Conservation (phyloP, 805 yeast species). For the Yarrowia sp. region DNA sequence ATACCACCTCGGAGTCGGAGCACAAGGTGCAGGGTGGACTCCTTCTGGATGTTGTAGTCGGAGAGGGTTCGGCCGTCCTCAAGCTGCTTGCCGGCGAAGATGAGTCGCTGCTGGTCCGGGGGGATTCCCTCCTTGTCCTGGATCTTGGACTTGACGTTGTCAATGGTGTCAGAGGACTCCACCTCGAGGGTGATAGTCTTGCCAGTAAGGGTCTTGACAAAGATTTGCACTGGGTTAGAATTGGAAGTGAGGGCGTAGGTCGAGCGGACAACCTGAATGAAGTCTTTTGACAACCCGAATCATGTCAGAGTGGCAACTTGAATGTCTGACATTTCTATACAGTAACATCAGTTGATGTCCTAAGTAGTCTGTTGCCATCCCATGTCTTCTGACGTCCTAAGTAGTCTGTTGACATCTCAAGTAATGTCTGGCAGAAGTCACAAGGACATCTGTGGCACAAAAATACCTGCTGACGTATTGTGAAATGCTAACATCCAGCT, state of each 20-base stretch:
- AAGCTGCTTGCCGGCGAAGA: constrained; percentile 99
- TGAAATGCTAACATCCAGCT: too few relatives aligned
- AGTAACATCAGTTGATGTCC: too few relatives aligned
- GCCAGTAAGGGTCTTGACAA: constrained; percentile 99
- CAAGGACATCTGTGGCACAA: too few relatives aligned
- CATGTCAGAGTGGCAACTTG: too few relatives aligned
- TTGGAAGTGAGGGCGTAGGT: neutral
- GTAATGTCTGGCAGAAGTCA: too few relatives aligned
- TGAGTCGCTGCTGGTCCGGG: constrained; percentile 99
- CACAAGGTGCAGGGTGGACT: constrained; percentile 94
- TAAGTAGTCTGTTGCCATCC: too few relatives aligned
- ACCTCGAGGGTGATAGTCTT: constrained; percentile 98
- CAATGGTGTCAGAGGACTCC: constrained; percentile 98
- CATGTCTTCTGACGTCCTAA: too few relatives aligned
- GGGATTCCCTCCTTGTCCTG: constrained; percentile 99
- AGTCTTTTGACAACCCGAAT: too few relatives aligned
- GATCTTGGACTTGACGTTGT: constrained; percentile 97
- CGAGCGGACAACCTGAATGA: too few relatives aligned
- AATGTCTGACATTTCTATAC: too few relatives aligned
- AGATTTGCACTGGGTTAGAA: constrained; percentile 54
- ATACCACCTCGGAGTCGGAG: constrained; percentile 98
- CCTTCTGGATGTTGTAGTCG: constrained; percentile 99
- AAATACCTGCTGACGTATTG: too few relatives aligned
- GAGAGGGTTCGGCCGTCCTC: constrained; percentile 99
- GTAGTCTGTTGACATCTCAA: too few relatives aligned